These are phyloP conservation scores for Hymenoscyphus infarciens DNA, from an alignment of 2,329 filamentous ascomycete species.

Conservation along the genomic window DNA sequence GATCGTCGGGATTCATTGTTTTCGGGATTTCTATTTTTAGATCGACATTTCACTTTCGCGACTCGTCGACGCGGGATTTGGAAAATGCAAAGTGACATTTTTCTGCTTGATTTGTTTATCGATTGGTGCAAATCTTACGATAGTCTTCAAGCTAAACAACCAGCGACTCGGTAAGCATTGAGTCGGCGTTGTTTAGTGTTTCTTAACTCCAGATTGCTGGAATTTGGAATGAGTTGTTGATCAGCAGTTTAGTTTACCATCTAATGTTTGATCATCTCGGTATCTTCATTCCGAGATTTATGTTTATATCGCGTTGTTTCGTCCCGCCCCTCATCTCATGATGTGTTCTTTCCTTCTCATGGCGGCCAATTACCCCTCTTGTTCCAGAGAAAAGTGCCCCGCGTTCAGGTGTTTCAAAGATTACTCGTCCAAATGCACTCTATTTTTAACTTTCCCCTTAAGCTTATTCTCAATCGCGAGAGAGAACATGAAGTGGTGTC, in stretches of 20 bases:
- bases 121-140: background rate
- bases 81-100: background rate
- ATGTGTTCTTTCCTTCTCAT: too few relatives aligned
- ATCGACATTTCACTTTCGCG: background rate
- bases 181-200: background rate
- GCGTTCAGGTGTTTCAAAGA: background rate
- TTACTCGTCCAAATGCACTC: background rate
- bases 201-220: background rate
- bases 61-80: background rate
- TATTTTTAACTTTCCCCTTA: constrained; percentile 1
- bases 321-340: background rate
- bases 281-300: background rate
- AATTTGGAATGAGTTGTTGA: background rate
- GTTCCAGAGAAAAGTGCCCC: background rate
- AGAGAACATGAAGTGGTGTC: background rate
- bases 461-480: background rate
- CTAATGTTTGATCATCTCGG: background rate
- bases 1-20: background rate
- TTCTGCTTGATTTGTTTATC: background rate
- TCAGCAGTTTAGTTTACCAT: background rate
- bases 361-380: background rate
- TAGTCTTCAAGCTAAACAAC: background rate
- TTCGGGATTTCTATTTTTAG: background rate
- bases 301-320: background rate
- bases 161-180: background rate